Evolutionary conservation across 164 flowering plant species (phyloP), one percentile per base, ranked within the genome.

Genomic region (Amborella trichopoda): DNA sequence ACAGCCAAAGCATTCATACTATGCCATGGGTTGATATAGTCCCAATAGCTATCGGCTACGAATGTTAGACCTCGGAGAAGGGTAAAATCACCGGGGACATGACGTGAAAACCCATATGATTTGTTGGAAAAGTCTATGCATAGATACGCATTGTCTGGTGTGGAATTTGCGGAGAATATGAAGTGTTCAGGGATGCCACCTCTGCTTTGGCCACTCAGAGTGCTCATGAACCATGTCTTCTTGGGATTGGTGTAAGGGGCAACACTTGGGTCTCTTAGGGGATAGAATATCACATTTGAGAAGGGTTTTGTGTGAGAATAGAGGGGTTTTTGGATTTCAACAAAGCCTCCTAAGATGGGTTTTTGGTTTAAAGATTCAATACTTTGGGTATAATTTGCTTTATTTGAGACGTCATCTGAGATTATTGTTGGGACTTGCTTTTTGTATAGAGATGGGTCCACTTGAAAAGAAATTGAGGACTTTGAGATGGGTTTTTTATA

Each of bases 201-300:
- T 1, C 8, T 5, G 44, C 26, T 36, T 4, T 28, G 21, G 16
- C 51, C 52, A 4, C 13, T 23, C 8, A 48, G 23, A 22, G 46
- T 55, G 52, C 53, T 55, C 52, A 55, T 55, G 46, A 55, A 47
- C 59, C 59, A 55, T 22, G 47, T 47, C 5, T 37, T 42, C 48
- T 52, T 52, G n/a, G 56, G 56, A 40, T 42, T 23, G 3, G 48
- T 41, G 47, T 32, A 43, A 6, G 56, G 48, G 10, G 56, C 48
- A 23, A 43, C 40, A n/a, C 18, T 30, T 16, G 42, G 48, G 41
- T 53, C 32, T 23, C 20, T 42, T 10, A 52, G 30, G 9, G 56
- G 56, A 49, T 53, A 32, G 40, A 53, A 44, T 8, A 28, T 43
- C 30, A 21, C 40, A 12, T 43, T 32, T 13, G 12, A 5, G 21